Conservation (phyloP, 2,329 filamentous ascomycete genomes). For the Xylaria sp. region DNA sequence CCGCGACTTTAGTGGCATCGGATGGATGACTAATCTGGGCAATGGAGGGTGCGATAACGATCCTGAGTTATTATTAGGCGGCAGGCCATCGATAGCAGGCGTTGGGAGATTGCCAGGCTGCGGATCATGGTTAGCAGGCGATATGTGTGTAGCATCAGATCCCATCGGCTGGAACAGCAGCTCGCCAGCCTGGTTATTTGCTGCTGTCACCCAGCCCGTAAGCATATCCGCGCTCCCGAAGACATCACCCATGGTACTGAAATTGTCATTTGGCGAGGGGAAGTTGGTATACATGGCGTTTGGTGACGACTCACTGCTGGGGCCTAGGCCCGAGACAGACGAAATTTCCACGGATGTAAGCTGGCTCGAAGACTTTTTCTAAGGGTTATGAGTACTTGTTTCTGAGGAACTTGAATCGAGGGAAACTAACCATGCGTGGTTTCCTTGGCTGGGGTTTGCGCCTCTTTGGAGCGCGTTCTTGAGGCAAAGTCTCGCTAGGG, state of each 20-base stretch:
- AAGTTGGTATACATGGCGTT: constrained; percentile 51
- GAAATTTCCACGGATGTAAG: too few relatives aligned
- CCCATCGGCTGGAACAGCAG: constrained; percentile 2
- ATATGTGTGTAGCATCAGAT: constrained; percentile 27
- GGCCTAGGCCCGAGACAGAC: constrained; percentile 57
- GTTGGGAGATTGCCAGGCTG: constrained; percentile 26
- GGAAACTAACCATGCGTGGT: constrained; percentile 38
- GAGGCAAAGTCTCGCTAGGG: constrained; percentile 21
- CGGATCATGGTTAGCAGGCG: constrained; percentile 24
- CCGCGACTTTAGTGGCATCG: constrained; percentile 79
- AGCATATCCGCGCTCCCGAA: constrained; percentile 29
- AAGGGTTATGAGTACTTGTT: constrained; percentile 34
- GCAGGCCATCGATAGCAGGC: constrained; percentile 23
- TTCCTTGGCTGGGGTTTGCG: constrained; percentile 37
- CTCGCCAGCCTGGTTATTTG: neutral
- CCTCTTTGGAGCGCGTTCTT: constrained; percentile 36
- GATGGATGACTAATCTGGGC: constrained; percentile 63
- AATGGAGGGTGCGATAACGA: constrained; percentile 13
- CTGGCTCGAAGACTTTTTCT: constrained; percentile 60
- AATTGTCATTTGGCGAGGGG: constrained; percentile 50
- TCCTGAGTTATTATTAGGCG: constrained; percentile 26
- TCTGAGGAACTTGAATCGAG: neutral
- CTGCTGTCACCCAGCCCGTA: constrained; percentile 15
- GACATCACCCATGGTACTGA: constrained; percentile 47
- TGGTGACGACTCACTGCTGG: constrained; percentile 60